Conservation (phyloP, 139 green algal species). For the Volvox africanus region DNA sequence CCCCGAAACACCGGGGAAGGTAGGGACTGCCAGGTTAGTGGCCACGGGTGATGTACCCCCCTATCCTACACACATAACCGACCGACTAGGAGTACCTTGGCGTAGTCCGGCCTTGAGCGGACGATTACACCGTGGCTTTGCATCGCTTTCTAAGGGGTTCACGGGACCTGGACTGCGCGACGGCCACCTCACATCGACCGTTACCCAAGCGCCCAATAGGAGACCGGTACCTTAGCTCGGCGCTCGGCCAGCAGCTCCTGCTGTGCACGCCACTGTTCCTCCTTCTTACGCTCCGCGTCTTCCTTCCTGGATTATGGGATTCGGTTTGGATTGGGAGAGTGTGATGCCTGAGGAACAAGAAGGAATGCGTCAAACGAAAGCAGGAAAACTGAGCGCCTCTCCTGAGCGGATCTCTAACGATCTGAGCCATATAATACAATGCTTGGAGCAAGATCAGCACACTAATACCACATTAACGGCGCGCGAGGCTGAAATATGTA, state of each 20-base stretch:
- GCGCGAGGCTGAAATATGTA: neutral
- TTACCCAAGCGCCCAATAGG: neutral
- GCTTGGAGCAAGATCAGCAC: neutral
- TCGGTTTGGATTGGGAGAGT: too few relatives aligned
- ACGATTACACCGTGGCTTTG: neutral
- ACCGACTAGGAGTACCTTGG: neutral
- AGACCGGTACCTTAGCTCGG: constrained; percentile 19
- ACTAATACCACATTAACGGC: neutral
- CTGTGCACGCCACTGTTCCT: constrained; percentile 31
- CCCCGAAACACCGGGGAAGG: too few relatives aligned
- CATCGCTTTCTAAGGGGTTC: neutral
- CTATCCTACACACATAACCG: neutral
- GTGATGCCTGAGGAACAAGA: too few relatives aligned
- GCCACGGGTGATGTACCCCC: too few relatives aligned
- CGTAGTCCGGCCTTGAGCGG: neutral
- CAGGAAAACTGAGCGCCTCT: too few relatives aligned
- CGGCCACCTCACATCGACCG: neutral
- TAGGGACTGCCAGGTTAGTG: too few relatives aligned
- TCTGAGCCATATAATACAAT: neutral
- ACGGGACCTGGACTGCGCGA: neutral
- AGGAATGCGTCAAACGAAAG: too few relatives aligned
- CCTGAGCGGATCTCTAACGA: neutral
- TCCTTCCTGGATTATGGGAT: neutral
- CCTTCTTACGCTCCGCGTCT: constrained; percentile 38
- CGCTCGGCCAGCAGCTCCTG: constrained; percentile 36